These are phyloP conservation scores for Dissophora ornata DNA, from an alignment of 192 early-diverging fungal genomes.

Conservation along the genomic window DNA sequence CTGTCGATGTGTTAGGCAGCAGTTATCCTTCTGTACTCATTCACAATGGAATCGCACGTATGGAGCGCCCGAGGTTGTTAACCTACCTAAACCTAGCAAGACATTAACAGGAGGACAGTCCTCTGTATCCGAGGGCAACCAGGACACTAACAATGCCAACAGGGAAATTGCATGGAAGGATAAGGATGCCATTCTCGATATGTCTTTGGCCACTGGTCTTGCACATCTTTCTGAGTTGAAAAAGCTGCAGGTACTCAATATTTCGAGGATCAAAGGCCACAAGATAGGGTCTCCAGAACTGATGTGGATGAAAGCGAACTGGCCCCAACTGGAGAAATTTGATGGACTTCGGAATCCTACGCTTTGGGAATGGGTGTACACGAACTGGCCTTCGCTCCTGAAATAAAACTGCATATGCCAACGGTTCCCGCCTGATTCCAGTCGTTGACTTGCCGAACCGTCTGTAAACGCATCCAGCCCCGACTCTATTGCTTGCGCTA, in stretches of 20 bases:
- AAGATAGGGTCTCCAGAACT: constrained; percentile 4
- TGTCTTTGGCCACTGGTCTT: constrained; percentile 4
- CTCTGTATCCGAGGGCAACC: too few relatives aligned
- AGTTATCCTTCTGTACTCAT: neutral
- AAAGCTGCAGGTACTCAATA: constrained; percentile 1
- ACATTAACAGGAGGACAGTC: too few relatives aligned
- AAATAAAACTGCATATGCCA: too few relatives aligned
- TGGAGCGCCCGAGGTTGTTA: neutral
- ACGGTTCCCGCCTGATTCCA: too few relatives aligned
- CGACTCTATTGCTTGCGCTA: too few relatives aligned
- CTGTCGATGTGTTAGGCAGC: constrained; percentile 7
- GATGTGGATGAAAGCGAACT: constrained; percentile 16
- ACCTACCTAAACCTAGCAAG: too few relatives aligned
- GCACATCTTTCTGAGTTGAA: neutral
- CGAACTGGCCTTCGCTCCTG: neutral
- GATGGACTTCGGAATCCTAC: neutral
- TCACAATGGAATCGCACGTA: neutral
- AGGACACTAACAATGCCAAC: too few relatives aligned
- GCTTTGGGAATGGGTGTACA: neutral
- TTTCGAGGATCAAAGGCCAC: constrained; percentile 2
- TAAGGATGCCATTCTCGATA: constrained; percentile 3
- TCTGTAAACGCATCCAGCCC: too few relatives aligned
- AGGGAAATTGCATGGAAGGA: too few relatives aligned
- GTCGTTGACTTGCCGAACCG: too few relatives aligned
- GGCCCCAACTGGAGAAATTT: constrained; percentile 2